Evolutionary conservation across 2,329 filamentous ascomycete genomes (phyloP).

Genomic region (Nemania bipapillata): DNA sequence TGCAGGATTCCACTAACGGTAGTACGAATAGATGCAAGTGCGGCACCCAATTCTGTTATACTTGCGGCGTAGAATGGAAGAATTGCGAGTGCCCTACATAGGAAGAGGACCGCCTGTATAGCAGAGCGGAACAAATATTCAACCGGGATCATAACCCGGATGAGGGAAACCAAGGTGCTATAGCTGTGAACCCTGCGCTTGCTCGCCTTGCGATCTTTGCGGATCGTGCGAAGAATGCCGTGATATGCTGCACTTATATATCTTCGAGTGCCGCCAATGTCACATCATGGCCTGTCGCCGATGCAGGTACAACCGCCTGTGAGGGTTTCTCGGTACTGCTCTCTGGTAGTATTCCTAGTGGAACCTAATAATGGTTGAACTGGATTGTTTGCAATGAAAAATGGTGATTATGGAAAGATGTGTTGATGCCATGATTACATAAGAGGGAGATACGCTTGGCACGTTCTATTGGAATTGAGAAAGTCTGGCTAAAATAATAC

Average conservation of each 20-base stretch:
- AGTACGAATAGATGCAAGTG: slow-evolving; percentile 37
- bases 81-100: slow-evolving; percentile 54
- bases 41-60: slow-evolving; percentile 40
- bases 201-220: neutral
- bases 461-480: neutral
- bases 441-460: too few relatives aligned
- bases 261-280: slow-evolving; percentile 61
- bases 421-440: too few relatives aligned
- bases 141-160: slow-evolving; percentile 3
- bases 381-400: neutral
- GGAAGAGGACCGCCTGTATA: slow-evolving; percentile 30
- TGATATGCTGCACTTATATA: slow-evolving; percentile 53
- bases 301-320: slow-evolving; percentile 60
- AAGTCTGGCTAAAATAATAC: neutral
- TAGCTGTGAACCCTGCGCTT: neutral
- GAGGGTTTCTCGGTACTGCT: neutral
- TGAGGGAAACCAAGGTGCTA: neutral
- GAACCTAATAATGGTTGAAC: neutral
- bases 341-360: neutral
- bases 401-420: too few relatives aligned
- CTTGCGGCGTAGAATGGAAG: slow-evolving; percentile 43
- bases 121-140: slow-evolving; percentile 25
- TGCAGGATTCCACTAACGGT: slow-evolving; percentile 6
- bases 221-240: slow-evolving; percentile 44
- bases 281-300: slow-evolving; percentile 58